phyloP scores from a whole-genome alignment of 2,329 filamentous ascomycete genomes.

The Fusarium xyrophilum region DNA sequence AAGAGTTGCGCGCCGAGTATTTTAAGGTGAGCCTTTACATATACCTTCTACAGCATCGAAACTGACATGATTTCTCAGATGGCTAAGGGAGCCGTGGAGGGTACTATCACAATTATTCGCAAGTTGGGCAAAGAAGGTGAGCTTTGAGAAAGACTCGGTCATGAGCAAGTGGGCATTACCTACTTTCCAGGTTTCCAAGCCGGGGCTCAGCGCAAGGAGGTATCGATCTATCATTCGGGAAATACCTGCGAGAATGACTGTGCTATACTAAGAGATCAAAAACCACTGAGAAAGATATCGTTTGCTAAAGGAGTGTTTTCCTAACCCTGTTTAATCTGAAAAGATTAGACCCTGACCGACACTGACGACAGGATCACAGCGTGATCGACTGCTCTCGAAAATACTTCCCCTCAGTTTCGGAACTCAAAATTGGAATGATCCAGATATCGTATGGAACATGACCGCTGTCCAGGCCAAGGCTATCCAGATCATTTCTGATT shows the following conservation, averaged over 20 bases:
- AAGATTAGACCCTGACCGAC: background rate
- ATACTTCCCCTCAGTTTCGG: background rate
- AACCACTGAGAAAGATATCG: background rate
- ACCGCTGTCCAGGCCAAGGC: background rate
- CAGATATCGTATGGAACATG: constrained; percentile 8
- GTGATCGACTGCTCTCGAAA: background rate
- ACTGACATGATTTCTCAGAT: background rate
- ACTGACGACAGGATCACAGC: background rate
- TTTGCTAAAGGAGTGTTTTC: background rate
- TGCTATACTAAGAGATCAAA: background rate
- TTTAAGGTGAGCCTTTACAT: constrained; percentile 15
- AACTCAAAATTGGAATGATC: background rate
- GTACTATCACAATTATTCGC: constrained; percentile 27
- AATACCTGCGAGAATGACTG: background rate
- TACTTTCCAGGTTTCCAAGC: rapidly evolving
- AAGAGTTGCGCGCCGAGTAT: constrained; percentile 37
- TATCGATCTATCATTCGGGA: background rate
- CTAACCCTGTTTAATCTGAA: background rate
- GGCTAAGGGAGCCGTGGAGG: constrained; percentile 26
- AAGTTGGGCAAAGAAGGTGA: constrained; percentile 12
- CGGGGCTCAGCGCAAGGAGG: rapidly evolving
- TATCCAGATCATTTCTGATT: background rate
- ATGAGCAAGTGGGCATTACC: rapidly evolving
- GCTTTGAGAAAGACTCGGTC: background rate
- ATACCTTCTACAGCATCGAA: rapidly evolving